phyloP scores from a whole-genome alignment of 768 basidiomycete species.

The Leucocoprinus leucothites region DNA sequence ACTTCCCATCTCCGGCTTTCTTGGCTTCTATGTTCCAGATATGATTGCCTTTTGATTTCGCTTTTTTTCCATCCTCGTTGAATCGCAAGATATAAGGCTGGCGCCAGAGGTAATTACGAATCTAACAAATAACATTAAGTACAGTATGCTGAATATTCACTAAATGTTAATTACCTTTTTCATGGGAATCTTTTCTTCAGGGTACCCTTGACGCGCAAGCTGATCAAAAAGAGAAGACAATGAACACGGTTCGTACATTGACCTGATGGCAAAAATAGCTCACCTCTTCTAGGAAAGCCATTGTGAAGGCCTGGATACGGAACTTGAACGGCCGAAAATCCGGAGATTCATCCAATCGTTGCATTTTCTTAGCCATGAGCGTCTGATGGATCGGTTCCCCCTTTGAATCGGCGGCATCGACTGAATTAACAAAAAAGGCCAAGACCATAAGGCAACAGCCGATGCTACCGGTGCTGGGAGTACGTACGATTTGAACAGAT shows the following conservation, averaged over 20 bases:
- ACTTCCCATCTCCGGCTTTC: conserved; percentile 69
- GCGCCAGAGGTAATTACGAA: conserved; percentile 94
- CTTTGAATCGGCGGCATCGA: conserved; percentile 90
- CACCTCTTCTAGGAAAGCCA: conserved; percentile 91
- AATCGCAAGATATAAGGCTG: conserved; percentile 93
- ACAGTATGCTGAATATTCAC: neutral
- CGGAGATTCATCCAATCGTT: conserved; percentile 89
- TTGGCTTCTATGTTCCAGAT: conserved; percentile 99
- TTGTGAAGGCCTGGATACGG: conserved; percentile 96
- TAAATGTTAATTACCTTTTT: conserved; percentile 66
- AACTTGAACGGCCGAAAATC: conserved; percentile 99
- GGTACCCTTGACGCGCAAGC: conserved; percentile 83
- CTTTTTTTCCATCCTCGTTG: conserved; percentile 99
- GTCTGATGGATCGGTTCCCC: conserved; percentile 98
- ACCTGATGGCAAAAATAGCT: conserved; percentile 17
- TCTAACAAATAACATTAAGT: conserved; percentile 37
- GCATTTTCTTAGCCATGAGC: conserved; percentile 99
- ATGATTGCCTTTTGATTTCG: conserved; percentile 98
- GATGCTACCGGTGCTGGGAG: neutral
- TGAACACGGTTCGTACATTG: neutral
- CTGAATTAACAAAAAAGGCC: conserved; percentile 36
- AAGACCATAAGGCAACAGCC: conserved; percentile 17
- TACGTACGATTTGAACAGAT: conserved; percentile 89
- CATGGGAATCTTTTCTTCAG: conserved; percentile 93
- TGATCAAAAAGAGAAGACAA: conserved; percentile 25